Conservation (phyloP, 2,329 filamentous ascomycete species). For the Fusarium sp. region DNA sequence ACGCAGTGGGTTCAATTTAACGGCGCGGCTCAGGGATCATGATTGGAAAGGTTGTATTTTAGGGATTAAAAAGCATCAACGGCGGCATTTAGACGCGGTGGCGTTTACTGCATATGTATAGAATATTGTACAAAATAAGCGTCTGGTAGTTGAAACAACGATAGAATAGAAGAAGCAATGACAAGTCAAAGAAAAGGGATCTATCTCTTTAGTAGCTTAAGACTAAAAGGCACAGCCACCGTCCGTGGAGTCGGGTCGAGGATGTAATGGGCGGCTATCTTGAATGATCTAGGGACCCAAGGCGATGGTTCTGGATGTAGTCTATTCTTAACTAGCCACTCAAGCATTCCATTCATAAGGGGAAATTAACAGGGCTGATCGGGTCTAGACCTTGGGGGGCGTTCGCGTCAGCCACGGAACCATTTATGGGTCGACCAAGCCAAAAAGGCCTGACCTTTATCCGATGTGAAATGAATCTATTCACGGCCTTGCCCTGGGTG, state of each 20-base stretch:
- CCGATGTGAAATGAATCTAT: background rate
- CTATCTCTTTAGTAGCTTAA: slow-evolving; percentile 30
- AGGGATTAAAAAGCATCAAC: slow-evolving; percentile 15
- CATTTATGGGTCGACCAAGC: slow-evolving; percentile 28
- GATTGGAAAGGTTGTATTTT: slow-evolving; percentile 14
- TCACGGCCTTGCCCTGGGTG: slow-evolving; percentile 16
- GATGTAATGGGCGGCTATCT: slow-evolving; percentile 33
- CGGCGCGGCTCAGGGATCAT: background rate
- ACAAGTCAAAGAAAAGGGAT: slow-evolving; percentile 19
- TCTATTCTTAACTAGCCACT: slow-evolving; percentile 38
- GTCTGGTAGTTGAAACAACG: slow-evolving; percentile 22
- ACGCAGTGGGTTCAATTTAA: slow-evolving; percentile 2
- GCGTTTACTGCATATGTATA: slow-evolving; percentile 37
- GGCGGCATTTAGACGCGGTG: slow-evolving; percentile 40
- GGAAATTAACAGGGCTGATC: slow-evolving; percentile 39
- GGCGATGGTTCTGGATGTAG: slow-evolving; percentile 13
- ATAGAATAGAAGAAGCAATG: slow-evolving; percentile 30
- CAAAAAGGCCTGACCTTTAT: slow-evolving; percentile 22
- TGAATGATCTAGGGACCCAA: slow-evolving; percentile 24
- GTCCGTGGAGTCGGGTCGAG: slow-evolving; percentile 10
- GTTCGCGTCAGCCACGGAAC: slow-evolving; percentile 4
- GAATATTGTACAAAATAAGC: slow-evolving; percentile 31
- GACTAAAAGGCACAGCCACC: slow-evolving; percentile 29
- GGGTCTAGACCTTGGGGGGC: slow-evolving; percentile 32
- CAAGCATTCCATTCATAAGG: slow-evolving; percentile 14